Evolutionary conservation across 129 eudicot species (phyloP), one percentile per base, ranked within the genome.

Genomic region (Lonicera japonica): DNA sequence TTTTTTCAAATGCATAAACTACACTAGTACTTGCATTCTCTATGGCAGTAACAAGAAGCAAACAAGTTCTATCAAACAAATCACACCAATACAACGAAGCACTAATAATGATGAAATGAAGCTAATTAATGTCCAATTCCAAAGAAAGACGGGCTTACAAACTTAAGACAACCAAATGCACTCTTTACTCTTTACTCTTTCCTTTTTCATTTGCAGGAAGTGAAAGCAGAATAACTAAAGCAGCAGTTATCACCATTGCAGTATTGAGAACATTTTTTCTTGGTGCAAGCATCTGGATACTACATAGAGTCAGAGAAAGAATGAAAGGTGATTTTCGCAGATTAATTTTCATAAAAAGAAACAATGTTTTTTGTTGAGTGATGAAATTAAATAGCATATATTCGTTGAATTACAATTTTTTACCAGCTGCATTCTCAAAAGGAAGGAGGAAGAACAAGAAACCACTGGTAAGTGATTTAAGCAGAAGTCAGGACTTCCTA

Each of bases 221-320:
- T 41, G 19, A 25, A 12, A 70, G 58, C 18, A 70, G 58, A n/a
- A 38, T 41, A 53, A 60, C 77, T 20, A 80, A 16, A 46, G 22
- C 38, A 8, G 61, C 73, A 15, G 64, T 69, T 10, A 68, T 83
- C 57, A 73, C 64, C 14, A 21, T 75, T 38, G 54, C 75, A 4
- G 73, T 76, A 11, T 65, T 64, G 0, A 76, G 77, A 69, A 66
- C 72, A 0, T 19, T 83, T 66, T 38, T 73, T 65, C 55, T 87
- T 16, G 73, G 48, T 29, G 57, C 76, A 23, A 43, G 58, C 23
- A 51, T 69, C 11, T 73, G 73, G 72, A 61, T 79, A 18, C 54
- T 87, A 19, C 68, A 82, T 75, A 70, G 70, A 77, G 70, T 52
- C 66, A 60, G 69, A 68, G 46, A 10, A 23, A 80, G 71, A 73